phyloP scores from a whole-genome alignment of 257 asterid genomes.

The Solanum sejunctum region DNA sequence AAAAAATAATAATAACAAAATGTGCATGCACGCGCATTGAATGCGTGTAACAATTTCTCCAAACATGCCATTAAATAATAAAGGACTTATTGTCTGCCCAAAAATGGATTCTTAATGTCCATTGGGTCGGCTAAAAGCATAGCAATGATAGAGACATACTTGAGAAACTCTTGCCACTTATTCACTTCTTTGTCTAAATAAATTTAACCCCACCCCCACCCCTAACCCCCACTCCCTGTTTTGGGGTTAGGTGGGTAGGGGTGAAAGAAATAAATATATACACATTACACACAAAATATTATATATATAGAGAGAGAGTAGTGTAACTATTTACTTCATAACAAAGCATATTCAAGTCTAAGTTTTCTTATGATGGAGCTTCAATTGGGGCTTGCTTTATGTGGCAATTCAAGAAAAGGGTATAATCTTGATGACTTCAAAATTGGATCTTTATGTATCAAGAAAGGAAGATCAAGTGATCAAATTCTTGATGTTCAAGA shows the following conservation, averaged over 20 bases:
- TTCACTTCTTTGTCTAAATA: slow-evolving; percentile 3
- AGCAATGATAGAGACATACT: slow-evolving; percentile 40
- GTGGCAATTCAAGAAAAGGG: slow-evolving; percentile 8
- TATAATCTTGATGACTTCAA: slow-evolving; percentile 19
- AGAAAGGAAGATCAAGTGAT: slow-evolving; percentile 16
- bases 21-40: slow-evolving; percentile 3
- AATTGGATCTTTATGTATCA: neutral
- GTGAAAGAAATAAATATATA: neutral
- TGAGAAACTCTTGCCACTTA: slow-evolving; percentile 23
- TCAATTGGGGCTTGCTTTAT: slow-evolving; percentile 35
- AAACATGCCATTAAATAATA: neutral
- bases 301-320: neutral
- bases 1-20: too few relatives aligned
- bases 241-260: neutral
- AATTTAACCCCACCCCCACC: too few relatives aligned
- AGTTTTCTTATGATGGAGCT: slow-evolving; percentile 28
- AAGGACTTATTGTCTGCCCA: slow-evolving; percentile 23
- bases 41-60: neutral
- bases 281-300: neutral
- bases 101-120: slow-evolving; percentile 12
- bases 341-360: neutral
- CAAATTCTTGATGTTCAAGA: slow-evolving; percentile 1
- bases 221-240: too few relatives aligned
- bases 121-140: slow-evolving; percentile 49
- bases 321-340: neutral